Percentiles rank a stretch among this genome's conserved stretches.
These are phyloP conservation scores for Tetrahymena borealis DNA, from an alignment of 73 alveolate species.

Conservation along the genomic window DNA sequence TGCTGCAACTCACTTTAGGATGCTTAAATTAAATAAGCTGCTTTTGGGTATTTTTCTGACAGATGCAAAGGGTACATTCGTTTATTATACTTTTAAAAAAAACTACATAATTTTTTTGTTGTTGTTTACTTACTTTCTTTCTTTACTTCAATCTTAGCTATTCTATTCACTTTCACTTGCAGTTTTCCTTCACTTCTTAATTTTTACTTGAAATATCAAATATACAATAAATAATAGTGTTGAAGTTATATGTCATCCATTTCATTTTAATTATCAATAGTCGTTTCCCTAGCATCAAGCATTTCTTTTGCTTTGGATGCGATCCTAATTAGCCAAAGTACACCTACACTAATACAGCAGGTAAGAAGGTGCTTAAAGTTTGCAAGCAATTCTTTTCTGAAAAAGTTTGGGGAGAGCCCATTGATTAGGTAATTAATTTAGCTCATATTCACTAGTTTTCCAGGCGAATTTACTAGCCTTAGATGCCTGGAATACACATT, in stretches of 20 bases:
- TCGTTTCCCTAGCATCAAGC: background rate
- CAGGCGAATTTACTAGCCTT: background rate
- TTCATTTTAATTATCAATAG: background rate
- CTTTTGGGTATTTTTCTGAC: background rate
- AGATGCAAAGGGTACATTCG: background rate
- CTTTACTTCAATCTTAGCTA: background rate
- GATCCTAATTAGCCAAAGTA: background rate
- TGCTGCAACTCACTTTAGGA: background rate
- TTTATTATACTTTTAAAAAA: background rate
- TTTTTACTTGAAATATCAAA: background rate
- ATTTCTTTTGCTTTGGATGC: background rate
- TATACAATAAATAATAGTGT: background rate
- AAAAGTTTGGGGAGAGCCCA: background rate
- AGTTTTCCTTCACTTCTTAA: background rate
- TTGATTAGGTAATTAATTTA: background rate
- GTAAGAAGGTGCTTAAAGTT: background rate
- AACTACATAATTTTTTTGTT: too few species aligned
- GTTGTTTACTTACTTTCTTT: too few species aligned
- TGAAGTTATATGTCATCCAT: background rate
- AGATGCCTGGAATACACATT: too few species aligned
- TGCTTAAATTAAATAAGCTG: background rate
- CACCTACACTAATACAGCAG: background rate
- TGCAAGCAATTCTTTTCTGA: background rate
- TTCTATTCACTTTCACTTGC: background rate
- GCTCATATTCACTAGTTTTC: background rate